Conservation (phyloP, 202 grass and related monocot species). For the Dendrocalamus latiflorus region DNA sequence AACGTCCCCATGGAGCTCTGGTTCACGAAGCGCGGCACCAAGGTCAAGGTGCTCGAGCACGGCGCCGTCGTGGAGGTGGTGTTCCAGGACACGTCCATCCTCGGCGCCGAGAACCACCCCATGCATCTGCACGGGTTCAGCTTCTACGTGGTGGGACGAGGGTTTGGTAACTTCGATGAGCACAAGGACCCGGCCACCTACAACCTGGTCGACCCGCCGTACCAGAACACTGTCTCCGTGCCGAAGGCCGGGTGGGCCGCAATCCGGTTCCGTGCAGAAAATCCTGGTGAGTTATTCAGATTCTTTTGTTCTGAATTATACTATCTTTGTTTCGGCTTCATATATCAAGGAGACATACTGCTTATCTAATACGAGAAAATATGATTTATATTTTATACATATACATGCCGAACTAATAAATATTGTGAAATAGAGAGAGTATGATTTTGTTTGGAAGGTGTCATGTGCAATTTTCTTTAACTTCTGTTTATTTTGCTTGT, state of each 20-base stretch:
- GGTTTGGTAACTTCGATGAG: conserved; percentile 38
- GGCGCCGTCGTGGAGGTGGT: conserved; percentile 59
- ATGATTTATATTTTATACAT: too few species aligned
- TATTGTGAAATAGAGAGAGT: too few species aligned
- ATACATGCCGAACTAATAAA: too few species aligned
- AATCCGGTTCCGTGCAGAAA: conserved; percentile 46
- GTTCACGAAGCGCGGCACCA: conserved; percentile 25
- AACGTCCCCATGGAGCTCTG: not conserved
- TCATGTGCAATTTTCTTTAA: not conserved
- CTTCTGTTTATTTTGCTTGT: not conserved
- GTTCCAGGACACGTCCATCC: conserved; percentile 42
- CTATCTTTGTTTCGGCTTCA: too few species aligned
- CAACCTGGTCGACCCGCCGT: conserved; percentile 42
- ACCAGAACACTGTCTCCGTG: conserved; percentile 54
- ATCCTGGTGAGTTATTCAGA: conserved; percentile 45
- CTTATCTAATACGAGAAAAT: too few species aligned
- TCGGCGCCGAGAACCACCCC: conserved; percentile 57
- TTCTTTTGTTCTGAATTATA: not conserved
- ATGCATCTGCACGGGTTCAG: conserved; percentile 63
- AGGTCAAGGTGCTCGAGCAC: conserved; percentile 52
- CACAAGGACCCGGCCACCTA: conserved; percentile 23
- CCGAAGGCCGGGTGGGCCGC: conserved; percentile 48
- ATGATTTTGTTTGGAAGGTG: not conserved
- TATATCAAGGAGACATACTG: too few species aligned
- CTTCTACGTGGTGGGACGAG: conserved; percentile 61